These are phyloP conservation scores for Suillus ampliporus DNA, from an alignment of 768 basidiomycete species.

Conservation along the genomic window DNA sequence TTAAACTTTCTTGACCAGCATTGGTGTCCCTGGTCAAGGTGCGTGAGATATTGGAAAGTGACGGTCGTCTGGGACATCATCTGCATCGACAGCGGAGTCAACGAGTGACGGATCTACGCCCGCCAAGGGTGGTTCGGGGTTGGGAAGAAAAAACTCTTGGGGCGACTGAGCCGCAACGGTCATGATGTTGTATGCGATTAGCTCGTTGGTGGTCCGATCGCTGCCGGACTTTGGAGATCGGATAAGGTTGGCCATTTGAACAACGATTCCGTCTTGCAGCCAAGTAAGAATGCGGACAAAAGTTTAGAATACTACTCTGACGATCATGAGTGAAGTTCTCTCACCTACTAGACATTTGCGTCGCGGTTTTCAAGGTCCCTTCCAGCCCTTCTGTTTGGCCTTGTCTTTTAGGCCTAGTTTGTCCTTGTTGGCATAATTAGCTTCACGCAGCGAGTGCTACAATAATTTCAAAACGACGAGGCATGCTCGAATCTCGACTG, in stretches of 20 bases:
- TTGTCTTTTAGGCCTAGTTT: too few relatives aligned
- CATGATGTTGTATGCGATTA: constrained; percentile 17
- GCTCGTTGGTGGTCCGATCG: constrained; percentile 34
- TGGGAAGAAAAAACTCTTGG: constrained; percentile 3
- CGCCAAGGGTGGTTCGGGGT: neutral
- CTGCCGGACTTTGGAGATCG: constrained; percentile 32
- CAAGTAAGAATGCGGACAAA: too few relatives aligned
- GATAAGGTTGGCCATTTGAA: constrained; percentile 25
- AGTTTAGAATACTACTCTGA: too few relatives aligned
- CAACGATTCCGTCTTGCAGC: neutral
- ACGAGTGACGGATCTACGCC: neutral
- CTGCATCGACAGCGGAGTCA: neutral
- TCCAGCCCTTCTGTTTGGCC: too few relatives aligned
- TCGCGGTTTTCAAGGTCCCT: too few relatives aligned
- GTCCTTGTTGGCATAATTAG: too few relatives aligned
- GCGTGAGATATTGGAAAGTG: constrained; percentile 13
- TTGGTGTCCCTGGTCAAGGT: constrained; percentile 20
- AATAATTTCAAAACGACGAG: too few relatives aligned
- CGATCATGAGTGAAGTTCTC: too few relatives aligned
- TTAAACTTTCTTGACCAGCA: constrained; percentile 25
- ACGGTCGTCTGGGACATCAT: constrained; percentile 18
- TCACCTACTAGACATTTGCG: too few relatives aligned
- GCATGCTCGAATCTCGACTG: constrained; percentile 1
- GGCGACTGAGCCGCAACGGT: neutral
- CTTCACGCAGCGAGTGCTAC: too few relatives aligned